These are phyloP conservation scores for Suhomyces wounanorum DNA, from an alignment of 1,139 yeast species.

Conservation along the genomic window DNA sequence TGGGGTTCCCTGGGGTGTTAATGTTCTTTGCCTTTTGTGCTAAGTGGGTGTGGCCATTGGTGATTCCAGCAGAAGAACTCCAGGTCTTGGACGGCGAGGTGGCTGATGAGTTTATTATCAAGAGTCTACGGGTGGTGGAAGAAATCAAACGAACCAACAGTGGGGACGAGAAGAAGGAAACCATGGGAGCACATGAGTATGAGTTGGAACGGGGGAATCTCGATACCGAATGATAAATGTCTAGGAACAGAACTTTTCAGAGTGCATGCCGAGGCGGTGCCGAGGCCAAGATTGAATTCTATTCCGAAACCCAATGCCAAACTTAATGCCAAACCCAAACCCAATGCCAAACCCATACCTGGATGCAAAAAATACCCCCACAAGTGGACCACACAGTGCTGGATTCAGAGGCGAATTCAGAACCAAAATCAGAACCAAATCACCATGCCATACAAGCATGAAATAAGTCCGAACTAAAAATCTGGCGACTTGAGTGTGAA, in stretches of 20 bases:
- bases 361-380: no score
- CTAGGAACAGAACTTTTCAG: no score
- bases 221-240: background rate
- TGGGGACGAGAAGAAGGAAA: background rate
- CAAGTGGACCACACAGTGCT: no score
- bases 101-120: slow-evolving; percentile 58
- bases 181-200: background rate
- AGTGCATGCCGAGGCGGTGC: no score
- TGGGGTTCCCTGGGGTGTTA: slow-evolving; percentile 89
- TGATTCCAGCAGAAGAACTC: slow-evolving; percentile 66
- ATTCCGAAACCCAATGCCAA: no score
- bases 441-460: no score
- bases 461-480: no score
- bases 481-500: no score
- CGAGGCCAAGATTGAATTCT: no score
- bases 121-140: slow-evolving; percentile 33
- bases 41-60: slow-evolving; percentile 64
- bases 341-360: background rate
- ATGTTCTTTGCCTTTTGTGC: slow-evolving; percentile 59
- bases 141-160: slow-evolving; percentile 8
- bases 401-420: no score
- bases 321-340: no score
- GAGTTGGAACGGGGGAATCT: background rate
- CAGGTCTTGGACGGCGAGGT: slow-evolving; percentile 69
- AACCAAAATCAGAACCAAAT: no score